Base-by-base conservation (phyloP, 2,329 filamentous ascomycete genomes). In the Tympanopsis confertula region DNA sequence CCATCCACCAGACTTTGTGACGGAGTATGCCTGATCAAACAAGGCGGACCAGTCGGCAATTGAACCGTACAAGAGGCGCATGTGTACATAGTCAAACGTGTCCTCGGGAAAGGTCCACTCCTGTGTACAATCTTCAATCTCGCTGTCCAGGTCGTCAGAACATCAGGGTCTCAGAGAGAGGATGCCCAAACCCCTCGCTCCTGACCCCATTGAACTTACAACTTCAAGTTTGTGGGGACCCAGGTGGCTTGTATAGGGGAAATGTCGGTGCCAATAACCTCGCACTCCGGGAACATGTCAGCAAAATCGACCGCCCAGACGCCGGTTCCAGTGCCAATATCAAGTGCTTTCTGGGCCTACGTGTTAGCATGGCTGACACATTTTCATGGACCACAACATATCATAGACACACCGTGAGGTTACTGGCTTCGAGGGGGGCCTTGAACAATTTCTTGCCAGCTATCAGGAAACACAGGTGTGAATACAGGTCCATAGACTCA, bases 1-100 rank as follows among this genome's bases (percentile, higher is more conserved):
- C 49, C 49, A 75, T 5, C 66, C 72, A 13, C 72, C 73, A 1
- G 73, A 71, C 45, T 68, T 68, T 20, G 50, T 38, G 3, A 38
- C 24, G 17, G 35, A 42, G 39, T 44, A 54, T 1, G 43, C 42
- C 38, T 51, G 44, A 18, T 36, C 30, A 13, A 50, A 41, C 7
- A 52, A 30, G 10, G 22, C 29, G 13, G 42, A 24, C 53, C 52
- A 55, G 36, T 51, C 39, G 5, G n/a, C 28, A 13, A 55, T 41
- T 5, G 42, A 47, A 2, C 53, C 52, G 12, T 49, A 48, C 19
- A 54, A 26, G 19, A 47, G 45, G 13, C 53, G 51, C 12, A 43
- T 24, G 20, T 54, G 48, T 29, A 56, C 49, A 10, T 52, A 50
- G 40, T 57, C 52, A 33, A 56, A 55, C 5, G 38, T 35, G 7